These are phyloP conservation scores for Graphiopsis chlorocephala DNA, from an alignment of 2,329 filamentous ascomycete genomes.

Conservation along the genomic window DNA sequence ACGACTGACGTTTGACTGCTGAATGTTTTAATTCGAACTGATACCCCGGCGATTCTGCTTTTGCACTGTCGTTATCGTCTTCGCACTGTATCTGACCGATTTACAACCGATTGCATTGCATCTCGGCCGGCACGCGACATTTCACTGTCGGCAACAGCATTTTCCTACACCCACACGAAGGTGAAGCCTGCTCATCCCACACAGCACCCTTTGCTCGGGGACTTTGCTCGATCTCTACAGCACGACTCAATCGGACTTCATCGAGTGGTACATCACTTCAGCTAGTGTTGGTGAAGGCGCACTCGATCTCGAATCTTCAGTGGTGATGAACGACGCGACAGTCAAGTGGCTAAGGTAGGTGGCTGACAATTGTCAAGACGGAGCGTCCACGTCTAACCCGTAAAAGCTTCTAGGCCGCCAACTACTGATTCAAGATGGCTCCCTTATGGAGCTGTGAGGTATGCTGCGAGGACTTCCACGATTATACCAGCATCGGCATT, in stretches of 20 bases:
- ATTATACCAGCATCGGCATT: conserved; percentile 9
- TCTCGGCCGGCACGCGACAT: neutral
- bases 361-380: neutral
- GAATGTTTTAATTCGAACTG: neutral
- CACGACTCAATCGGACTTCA: no score
- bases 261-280: no score
- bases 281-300: no score
- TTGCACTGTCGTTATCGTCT: neutral
- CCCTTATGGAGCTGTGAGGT: neutral
- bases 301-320: no score
- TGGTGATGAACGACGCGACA: no score
- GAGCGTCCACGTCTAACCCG: neutral
- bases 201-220: neutral
- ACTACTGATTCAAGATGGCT: neutral
- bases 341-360: neutral
- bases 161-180: neutral
- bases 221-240: no score
- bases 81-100: neutral
- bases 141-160: neutral
- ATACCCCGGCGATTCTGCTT: neutral
- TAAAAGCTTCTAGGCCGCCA: neutral
- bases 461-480: conserved; percentile 1
- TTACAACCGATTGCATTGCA: neutral
- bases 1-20: neutral
- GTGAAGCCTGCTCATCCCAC: neutral